Evolutionary conservation across 2,329 filamentous ascomycete species (phyloP), one percentile per base, ranked within the genome.

Genomic region (Paramyrothecium roridum): DNA sequence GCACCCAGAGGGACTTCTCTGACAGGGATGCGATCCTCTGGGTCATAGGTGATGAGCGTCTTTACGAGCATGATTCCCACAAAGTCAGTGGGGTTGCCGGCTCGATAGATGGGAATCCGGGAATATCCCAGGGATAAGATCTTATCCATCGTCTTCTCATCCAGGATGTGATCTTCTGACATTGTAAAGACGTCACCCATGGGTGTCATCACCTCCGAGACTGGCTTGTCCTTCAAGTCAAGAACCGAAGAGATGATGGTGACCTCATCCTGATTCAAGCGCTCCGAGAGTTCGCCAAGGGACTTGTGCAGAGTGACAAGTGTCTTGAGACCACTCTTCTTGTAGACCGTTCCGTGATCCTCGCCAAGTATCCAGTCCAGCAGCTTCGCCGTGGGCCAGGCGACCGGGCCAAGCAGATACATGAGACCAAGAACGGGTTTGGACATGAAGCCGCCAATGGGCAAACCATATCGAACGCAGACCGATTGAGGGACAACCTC

Each of bases 1-100:
- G 95, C 97, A 16, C 95, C 95, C 52, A 99, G 80, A 8, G 92
- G 87, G 68, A 99, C 97, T 58, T 98, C 93, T 58, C 88, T 84
- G 37, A 99, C 95, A 20, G 85, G 85, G 66, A 89, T 90, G 67
- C 83, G 85, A 67, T 99, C 95, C 71, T 99, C 95, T 0, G 95
- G 95, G 62, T 99, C 95, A 70, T 99, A 99, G 0, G 95, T 98
- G 67, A 99, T 99, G 58, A 99, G 83, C 67, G 98, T 98, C 79
- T 99, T 99, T 70, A 99, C 95, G 11, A 99, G 79, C 8, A 99
- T 84, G 93, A 99, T 99, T 60, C 95, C 95, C 30, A 98, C 88
- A 73, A 97, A 99, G 70, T 99, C 93, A 55, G 84, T 84, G 1
- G 84, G 79, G 65, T 93, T 96, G 56, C 91, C 89, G 0, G 91